Evolutionary conservation across 805 yeast genomes (phyloP), one percentile per base, ranked within the genome.

Genomic region (Saccharomycopsis fibuligera): DNA sequence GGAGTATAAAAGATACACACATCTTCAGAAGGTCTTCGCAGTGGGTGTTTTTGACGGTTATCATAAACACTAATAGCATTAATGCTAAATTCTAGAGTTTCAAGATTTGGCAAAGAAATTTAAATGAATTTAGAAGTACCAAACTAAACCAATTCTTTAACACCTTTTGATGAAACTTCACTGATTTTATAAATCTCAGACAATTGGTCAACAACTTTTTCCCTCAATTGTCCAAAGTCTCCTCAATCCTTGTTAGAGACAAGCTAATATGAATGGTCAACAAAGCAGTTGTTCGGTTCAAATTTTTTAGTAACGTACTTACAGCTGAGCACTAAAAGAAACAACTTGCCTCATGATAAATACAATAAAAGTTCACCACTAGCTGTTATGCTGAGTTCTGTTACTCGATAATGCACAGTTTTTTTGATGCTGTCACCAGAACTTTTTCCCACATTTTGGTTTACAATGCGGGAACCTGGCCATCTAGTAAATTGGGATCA

Each of bases 301-400:
- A n/a, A n/a, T n/a, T n/a, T n/a, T n/a, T n/a, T n/a, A n/a, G n/a
- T n/a, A n/a, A n/a, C n/a, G n/a, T n/a, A n/a, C n/a, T n/a, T n/a
- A 49, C 73, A 68, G 56, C 56, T 69, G 30, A 62, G 58, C 54
- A 69, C 66, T 53, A 59, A 46, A 50, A 59, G 51, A 56, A 56
- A 46, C 35, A 47, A 35, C 33, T 45, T 29, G 22, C 50, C 37
- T 24, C 45, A 36, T 30, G 38, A 49, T 33, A 45, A 53, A 9
- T 44, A 56, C 35, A 47, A 49, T 37, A 62, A 60, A 45, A 73
- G 58, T 72, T 71, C 61, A 69, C 75, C 31, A 72, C 74, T 44
- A 73, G 73, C 61, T 73, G 73, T 62, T 73, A 73, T 54, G 74
- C 72, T 38, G 78, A 77, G 1, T 70, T 69, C 62, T 69, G 76